Conservation (phyloP, 345 rosid genomes). For the Eucalyptus victrix region DNA sequence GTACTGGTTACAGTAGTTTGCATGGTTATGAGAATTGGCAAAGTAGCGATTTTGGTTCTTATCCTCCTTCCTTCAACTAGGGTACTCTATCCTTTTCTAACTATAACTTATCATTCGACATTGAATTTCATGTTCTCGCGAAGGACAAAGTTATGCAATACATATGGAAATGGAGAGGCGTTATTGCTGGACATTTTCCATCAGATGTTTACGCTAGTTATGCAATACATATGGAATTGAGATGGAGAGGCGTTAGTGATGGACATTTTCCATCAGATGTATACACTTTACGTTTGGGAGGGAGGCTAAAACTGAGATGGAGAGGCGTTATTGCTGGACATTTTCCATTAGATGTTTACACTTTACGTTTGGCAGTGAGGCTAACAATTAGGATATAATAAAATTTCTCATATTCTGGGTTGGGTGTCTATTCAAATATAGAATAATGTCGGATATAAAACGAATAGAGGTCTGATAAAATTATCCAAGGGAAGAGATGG, state of each 20-base stretch:
- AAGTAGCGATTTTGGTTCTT: background rate
- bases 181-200: background rate
- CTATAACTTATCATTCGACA: accelerated
- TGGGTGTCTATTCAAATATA: accelerated
- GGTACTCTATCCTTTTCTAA: background rate
- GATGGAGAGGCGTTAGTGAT: accelerated
- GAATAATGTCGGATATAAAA: accelerated
- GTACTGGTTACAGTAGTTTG: background rate
- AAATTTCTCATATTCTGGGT: accelerated
- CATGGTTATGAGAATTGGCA: background rate
- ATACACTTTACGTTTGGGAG: background rate
- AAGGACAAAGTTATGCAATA: background rate
- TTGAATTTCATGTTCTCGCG: background rate
- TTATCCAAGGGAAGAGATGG: accelerated
- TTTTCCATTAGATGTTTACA: too few species aligned
- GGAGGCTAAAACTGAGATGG: too few species aligned
- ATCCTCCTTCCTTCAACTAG: background rate
- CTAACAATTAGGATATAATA: too few species aligned
- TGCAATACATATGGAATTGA: background rate
- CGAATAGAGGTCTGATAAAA: accelerated
- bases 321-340: too few species aligned
- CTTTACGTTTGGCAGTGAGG: too few species aligned
- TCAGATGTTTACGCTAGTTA: background rate
- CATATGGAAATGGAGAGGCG: background rate
- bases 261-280: background rate